Evolutionary conservation across 2,329 filamentous ascomycete genomes (phyloP), one percentile per base, ranked within the genome.

Genomic region (Hypoxylon sp.): DNA sequence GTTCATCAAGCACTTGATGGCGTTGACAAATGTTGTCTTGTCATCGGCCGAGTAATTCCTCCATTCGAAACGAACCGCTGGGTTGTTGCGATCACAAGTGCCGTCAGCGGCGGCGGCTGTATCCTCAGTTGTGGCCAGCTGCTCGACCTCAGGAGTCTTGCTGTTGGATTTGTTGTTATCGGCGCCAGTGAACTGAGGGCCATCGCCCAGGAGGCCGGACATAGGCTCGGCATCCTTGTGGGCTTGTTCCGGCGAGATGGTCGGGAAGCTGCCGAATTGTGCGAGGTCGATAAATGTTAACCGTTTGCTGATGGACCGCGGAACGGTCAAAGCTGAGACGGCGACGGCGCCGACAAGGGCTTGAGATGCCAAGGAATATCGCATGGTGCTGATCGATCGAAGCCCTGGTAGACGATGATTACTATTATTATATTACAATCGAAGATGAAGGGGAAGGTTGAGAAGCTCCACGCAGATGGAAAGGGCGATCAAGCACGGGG

Each of bases 1-100:
- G 44, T 54, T 55, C 50, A 70, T 62, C 20, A 73, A 57, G 60
- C 70, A 72, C 55, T 68, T 64, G 43, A 71, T 65, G 12, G 64
- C 69, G n/a, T 59, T 25, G 37, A 73, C 56, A 52, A 70, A 73
- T 25, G 62, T 60, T 7, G 57, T 60, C 41, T 64, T 65, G 41
- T 73, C 67, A 13, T 48, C 16, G 5, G 55, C 46, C 20, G 57
- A 60, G 48, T 71, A 64, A 34, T 63, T 69, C 7, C 64, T 52
- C 71, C 71, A 70, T 52, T 70, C 68, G 37, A 62, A 49, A 9
- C 67, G 68, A 36, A 65, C 47, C 7, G 52, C 34, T 6, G 66
- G 50, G 41, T 59, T 65, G 25, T 59, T 63, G 7, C 55, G 45
- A 27, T 65, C 54, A 42, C 68, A 70, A 29, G 62, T 64, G 6